phyloP scores from a whole-genome alignment of 306 rosid species.

The Vicia villosa region DNA sequence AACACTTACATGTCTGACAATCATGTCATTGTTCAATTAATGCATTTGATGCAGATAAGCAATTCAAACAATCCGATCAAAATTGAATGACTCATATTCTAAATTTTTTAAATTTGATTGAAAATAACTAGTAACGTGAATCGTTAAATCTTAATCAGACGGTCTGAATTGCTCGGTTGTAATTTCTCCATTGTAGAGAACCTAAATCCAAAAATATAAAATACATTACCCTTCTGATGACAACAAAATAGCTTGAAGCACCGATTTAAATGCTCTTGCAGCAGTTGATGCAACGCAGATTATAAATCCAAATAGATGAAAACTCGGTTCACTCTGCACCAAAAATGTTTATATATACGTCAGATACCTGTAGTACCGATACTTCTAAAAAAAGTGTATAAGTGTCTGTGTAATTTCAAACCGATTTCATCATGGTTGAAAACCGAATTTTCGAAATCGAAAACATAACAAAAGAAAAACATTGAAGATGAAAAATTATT shows the following conservation, averaged over 20 bases:
- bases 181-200: not conserved
- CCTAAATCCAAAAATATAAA: not conserved
- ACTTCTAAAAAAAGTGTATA: no score
- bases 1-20: not conserved
- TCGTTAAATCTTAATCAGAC: not conserved
- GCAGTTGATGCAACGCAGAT: slow-evolving; percentile 48
- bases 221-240: slow-evolving; percentile 51
- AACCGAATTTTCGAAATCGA: no score
- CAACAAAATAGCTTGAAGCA: slow-evolving; percentile 51
- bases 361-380: no score
- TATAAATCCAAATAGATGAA: slow-evolving; percentile 50
- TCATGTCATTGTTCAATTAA: not conserved
- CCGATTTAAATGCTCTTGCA: slow-evolving; percentile 55
- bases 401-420: no score
- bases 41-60: not conserved
- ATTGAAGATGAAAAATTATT: not conserved
- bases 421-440: no score
- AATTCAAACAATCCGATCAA: not conserved
- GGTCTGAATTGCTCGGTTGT: not conserved
- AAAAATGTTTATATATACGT: not conserved
- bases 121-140: not conserved
- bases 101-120: not conserved
- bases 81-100: not conserved
- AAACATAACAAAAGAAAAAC: not conserved
- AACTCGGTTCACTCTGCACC: slow-evolving; percentile 52